Percentiles rank a stretch among this genome's conserved stretches.
Evolutionary conservation across 2,329 filamentous ascomycete species (phyloP).

Genomic region (Alternaria consortialis): DNA sequence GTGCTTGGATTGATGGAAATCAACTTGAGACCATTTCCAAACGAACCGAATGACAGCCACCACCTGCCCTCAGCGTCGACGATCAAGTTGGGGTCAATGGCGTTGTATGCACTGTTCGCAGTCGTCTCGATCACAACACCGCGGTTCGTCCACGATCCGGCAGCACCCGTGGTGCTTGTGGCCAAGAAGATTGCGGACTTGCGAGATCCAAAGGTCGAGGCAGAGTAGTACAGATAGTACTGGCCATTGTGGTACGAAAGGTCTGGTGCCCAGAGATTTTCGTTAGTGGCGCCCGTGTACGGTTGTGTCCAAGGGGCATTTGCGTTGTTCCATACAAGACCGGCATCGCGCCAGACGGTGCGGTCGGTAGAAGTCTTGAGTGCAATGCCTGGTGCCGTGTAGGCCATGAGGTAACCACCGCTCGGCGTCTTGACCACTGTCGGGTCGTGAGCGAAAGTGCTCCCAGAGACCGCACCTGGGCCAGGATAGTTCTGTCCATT

Average conservation of each 20-base stretch:
- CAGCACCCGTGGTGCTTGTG: background rate
- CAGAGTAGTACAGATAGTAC: background rate
- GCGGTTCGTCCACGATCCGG: background rate
- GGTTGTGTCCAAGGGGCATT: background rate
- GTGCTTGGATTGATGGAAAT: background rate
- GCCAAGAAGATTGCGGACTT: background rate
- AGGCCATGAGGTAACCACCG: background rate
- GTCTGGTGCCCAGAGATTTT: background rate
- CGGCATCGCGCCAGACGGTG: background rate
- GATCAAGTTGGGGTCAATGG: background rate
- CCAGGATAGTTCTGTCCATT: background rate
- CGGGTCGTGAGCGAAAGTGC: background rate
- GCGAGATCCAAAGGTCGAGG: background rate
- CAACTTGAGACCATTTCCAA: background rate
- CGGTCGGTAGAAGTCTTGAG: background rate
- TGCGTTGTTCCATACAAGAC: background rate
- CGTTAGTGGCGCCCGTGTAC: background rate
- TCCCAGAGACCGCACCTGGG: background rate
- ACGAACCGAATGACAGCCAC: background rate
- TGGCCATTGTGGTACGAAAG: background rate
- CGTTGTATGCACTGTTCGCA: background rate
- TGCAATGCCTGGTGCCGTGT: background rate
- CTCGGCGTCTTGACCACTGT: background rate
- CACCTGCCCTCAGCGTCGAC: background rate
- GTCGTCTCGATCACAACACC: background rate